These are phyloP conservation scores for Colletotrichum camelliae DNA, from an alignment of 2,329 filamentous ascomycete genomes.

Conservation along the genomic window DNA sequence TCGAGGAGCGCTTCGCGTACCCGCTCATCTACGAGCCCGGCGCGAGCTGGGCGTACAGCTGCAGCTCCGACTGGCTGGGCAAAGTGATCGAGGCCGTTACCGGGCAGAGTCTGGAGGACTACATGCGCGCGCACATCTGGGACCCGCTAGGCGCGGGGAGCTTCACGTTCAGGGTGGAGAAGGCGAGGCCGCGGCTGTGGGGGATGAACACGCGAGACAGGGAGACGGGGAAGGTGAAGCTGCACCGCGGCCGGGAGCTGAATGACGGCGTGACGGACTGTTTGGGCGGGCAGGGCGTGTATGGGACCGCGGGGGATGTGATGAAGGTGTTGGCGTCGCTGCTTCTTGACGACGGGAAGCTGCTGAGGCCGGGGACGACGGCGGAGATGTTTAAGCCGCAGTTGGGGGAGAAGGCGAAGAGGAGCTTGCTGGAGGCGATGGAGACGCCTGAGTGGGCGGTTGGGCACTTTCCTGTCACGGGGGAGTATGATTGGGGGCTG, in stretches of 20 bases:
- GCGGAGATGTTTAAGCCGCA: slow-evolving; percentile 53
- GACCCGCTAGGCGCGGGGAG: slow-evolving; percentile 13
- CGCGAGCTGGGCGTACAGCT: slow-evolving; percentile 53
- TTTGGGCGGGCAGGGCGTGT: slow-evolving; percentile 41
- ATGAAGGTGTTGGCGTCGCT: slow-evolving; percentile 50
- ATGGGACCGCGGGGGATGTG: slow-evolving; percentile 43
- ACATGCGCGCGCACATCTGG: slow-evolving; percentile 49
- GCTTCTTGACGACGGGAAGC: slow-evolving; percentile 51
- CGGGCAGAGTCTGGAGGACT: slow-evolving; percentile 44
- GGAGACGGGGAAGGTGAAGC: slow-evolving; percentile 14
- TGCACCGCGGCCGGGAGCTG: background rate
- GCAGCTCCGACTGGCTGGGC: slow-evolving; percentile 58
- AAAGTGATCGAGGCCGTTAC: slow-evolving; percentile 54
- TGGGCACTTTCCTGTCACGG: slow-evolving; percentile 34
- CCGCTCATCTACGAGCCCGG: slow-evolving; percentile 59
- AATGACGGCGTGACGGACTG: slow-evolving; percentile 25
- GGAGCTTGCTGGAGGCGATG: slow-evolving; percentile 30
- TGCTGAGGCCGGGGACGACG: slow-evolving; percentile 47
- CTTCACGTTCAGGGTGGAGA: slow-evolving; percentile 16
- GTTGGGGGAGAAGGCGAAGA: slow-evolving; percentile 31
- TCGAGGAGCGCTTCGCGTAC: slow-evolving; percentile 46
- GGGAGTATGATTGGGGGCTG: slow-evolving; percentile 45
- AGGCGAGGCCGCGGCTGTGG: background rate
- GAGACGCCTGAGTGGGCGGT: slow-evolving; percentile 30
- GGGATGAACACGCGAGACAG: slow-evolving; percentile 21